Percentiles rank a stretch among this genome's conserved stretches.
Evolutionary conservation across 192 early-diverging fungal species (phyloP).

Genomic region (Podila epigama): DNA sequence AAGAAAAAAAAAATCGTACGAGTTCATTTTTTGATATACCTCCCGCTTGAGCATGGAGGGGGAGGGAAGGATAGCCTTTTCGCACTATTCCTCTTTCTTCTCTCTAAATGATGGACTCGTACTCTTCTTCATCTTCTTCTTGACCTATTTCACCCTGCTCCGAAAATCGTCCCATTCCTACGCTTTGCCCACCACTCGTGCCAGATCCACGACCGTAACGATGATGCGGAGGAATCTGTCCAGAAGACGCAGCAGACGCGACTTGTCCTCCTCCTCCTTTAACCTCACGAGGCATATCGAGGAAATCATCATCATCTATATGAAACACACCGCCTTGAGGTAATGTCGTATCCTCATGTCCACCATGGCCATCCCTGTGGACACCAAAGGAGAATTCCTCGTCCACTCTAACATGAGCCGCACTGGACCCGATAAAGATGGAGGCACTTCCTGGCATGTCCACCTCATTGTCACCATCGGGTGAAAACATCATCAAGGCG

Average conservation of each 20-base stretch:
- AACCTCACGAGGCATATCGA: background rate
- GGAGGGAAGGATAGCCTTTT: background rate
- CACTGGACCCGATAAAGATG: slow-evolving; percentile 19
- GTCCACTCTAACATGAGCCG: background rate
- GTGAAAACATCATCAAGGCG: slow-evolving; percentile 57
- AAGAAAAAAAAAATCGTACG: too few species aligned
- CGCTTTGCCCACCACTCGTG: background rate
- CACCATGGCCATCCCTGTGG: background rate
- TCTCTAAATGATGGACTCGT: background rate
- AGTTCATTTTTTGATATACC: too few species aligned
- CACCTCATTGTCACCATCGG: slow-evolving; percentile 67
- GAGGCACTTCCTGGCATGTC: slow-evolving; percentile 51
- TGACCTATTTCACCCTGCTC: slow-evolving; percentile 14
- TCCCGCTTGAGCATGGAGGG: too few species aligned
- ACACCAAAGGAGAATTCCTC: background rate
- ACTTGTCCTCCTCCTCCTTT: slow-evolving; percentile 1
- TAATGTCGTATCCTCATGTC: slow-evolving; percentile 9
- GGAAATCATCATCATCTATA: slow-evolving; percentile 32
- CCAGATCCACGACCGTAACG: slow-evolving; percentile 2
- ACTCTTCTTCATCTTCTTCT: slow-evolving; percentile 20
- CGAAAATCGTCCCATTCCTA: slow-evolving; percentile 1
- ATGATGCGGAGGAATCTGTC: slow-evolving; percentile 3
- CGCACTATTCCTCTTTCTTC: too few species aligned
- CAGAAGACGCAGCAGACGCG: too few species aligned
- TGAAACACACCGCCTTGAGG: slow-evolving; percentile 40